Percentiles rank a stretch among this genome's conserved stretches.
phyloP scores from a whole-genome alignment of 2,329 filamentous ascomycete species.

The Trichoderma arundinaceum region DNA sequence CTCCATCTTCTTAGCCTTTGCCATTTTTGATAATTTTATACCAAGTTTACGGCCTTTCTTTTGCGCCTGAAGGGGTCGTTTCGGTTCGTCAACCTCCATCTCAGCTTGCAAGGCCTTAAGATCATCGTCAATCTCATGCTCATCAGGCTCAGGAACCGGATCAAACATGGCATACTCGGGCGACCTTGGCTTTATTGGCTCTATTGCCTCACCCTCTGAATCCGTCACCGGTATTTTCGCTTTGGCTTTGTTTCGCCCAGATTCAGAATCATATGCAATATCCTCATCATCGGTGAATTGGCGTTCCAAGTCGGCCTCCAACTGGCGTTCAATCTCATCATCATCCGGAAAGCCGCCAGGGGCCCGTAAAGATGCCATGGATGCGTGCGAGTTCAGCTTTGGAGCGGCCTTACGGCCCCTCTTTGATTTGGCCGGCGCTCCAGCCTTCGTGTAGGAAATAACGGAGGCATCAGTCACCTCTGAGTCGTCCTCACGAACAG shows the following conservation, averaged over 20 bases:
- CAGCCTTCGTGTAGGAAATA: conserved; percentile 48
- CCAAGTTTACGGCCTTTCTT: conserved; percentile 62
- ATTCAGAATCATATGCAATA: conserved; percentile 53
- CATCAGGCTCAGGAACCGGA: conserved; percentile 52
- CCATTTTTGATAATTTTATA: conserved; percentile 60
- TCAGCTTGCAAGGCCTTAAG: conserved; percentile 56
- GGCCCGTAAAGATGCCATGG: conserved; percentile 53
- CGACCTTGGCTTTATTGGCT: conserved; percentile 40
- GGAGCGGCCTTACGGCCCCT: conserved; percentile 50
- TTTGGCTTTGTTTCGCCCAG: conserved; percentile 47
- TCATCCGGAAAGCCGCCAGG: conserved; percentile 60
- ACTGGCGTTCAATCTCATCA: conserved; percentile 68
- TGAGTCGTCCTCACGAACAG: conserved; percentile 48
- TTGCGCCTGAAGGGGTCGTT: conserved; percentile 51
- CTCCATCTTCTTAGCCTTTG: conserved; percentile 53
- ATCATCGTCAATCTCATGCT: conserved; percentile 58
- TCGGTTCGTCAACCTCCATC: conserved; percentile 49
- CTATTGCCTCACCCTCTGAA: conserved; percentile 38
- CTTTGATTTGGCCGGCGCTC: conserved; percentile 49
- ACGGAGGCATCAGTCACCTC: conserved; percentile 48
- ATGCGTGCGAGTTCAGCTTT: conserved; percentile 52
- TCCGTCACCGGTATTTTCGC: conserved; percentile 41
- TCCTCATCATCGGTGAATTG: conserved; percentile 61
- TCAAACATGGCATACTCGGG: conserved; percentile 60
- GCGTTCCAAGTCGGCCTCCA: conserved; percentile 68